A percentile compares a stretch with the other conserved stretches of the same genome.
These are phyloP conservation scores for Pichia exigua DNA, from an alignment of 805 yeast species.

Conservation along the genomic window DNA sequence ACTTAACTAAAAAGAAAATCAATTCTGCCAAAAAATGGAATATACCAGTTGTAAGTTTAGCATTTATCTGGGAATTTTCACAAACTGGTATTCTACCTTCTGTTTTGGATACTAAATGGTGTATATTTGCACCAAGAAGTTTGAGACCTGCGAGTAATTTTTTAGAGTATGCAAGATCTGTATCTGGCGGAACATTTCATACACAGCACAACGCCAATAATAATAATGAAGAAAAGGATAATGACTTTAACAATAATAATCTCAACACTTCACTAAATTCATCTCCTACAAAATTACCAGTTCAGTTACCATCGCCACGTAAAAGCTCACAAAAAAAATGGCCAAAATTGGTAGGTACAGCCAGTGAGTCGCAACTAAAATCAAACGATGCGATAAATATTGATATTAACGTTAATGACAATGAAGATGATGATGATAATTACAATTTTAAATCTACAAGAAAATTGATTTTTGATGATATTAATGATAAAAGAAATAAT, in stretches of 20 bases:
- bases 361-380: slow-evolving; percentile 30
- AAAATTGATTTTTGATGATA: background rate
- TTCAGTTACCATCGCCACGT: slow-evolving; percentile 47
- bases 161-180: slow-evolving; percentile 16
- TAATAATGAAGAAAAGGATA: background rate
- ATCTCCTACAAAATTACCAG: slow-evolving; percentile 17
- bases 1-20: slow-evolving; percentile 40
- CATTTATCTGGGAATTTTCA: slow-evolving; percentile 46
- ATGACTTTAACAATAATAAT: background rate
- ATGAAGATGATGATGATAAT: background rate
- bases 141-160: slow-evolving; percentile 17
- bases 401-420: background rate
- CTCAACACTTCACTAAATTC: background rate
- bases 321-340: slow-evolving; percentile 37
- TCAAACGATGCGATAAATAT: background rate
- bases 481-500: background rate
- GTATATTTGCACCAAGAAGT: slow-evolving; percentile 38
- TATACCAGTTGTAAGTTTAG: slow-evolving; percentile 50
- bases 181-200: slow-evolving; percentile 18
- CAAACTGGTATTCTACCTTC: slow-evolving; percentile 33
- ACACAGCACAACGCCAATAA: slow-evolving; percentile 6
- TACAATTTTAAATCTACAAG: slow-evolving; percentile 2
- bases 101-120: slow-evolving; percentile 43
- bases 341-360: slow-evolving; percentile 41
- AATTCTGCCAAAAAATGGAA: slow-evolving; percentile 50